phyloP scores from a whole-genome alignment of 495 filamentous ascomycete genomes.

The Hypoxylon fuscum region DNA sequence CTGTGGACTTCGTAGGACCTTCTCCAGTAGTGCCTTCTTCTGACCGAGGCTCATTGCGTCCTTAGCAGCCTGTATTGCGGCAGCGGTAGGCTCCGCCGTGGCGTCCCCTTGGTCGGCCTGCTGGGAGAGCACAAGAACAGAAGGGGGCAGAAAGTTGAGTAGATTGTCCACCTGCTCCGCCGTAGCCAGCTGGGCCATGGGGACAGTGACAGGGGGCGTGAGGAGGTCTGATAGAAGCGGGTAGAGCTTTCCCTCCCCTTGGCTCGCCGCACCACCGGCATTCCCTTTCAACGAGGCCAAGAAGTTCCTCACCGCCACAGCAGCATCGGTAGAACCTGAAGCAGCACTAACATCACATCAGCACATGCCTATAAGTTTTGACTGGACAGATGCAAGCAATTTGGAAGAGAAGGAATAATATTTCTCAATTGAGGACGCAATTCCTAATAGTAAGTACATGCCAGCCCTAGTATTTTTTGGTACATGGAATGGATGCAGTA shows the following conservation, averaged over 20 bases:
- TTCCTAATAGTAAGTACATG: constrained; percentile 47
- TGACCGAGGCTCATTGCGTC: constrained; percentile 76
- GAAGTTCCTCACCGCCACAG: constrained; percentile 83
- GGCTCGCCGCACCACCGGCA: constrained; percentile 45
- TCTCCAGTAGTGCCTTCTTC: constrained; percentile 82
- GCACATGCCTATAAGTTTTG: constrained; percentile 34
- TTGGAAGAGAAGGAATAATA: constrained; percentile 27
- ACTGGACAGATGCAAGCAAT: constrained; percentile 5
- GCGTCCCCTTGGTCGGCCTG: constrained; percentile 60
- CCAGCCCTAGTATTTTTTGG: constrained; percentile 29
- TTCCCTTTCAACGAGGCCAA: constrained; percentile 80
- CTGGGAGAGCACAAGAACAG: constrained; percentile 73
- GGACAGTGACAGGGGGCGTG: constrained; percentile 75
- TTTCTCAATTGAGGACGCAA: constrained; percentile 39
- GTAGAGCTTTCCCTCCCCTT: constrained; percentile 68
- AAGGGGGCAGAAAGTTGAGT: constrained; percentile 76
- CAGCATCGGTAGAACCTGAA: constrained; percentile 59
- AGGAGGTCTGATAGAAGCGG: constrained; percentile 91
- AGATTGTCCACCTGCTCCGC: constrained; percentile 74
- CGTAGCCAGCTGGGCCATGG: constrained; percentile 73
- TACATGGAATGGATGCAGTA: constrained; percentile 41
- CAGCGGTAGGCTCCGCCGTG: constrained; percentile 68
- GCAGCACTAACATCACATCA: constrained; percentile 54
- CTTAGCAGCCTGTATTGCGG: constrained; percentile 72
- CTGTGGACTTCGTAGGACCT: constrained; percentile 89